Evolutionary conservation across 192 early-diverging fungal species (phyloP), one percentile per base, ranked within the genome.

Genomic region (Coemansia sp.): DNA sequence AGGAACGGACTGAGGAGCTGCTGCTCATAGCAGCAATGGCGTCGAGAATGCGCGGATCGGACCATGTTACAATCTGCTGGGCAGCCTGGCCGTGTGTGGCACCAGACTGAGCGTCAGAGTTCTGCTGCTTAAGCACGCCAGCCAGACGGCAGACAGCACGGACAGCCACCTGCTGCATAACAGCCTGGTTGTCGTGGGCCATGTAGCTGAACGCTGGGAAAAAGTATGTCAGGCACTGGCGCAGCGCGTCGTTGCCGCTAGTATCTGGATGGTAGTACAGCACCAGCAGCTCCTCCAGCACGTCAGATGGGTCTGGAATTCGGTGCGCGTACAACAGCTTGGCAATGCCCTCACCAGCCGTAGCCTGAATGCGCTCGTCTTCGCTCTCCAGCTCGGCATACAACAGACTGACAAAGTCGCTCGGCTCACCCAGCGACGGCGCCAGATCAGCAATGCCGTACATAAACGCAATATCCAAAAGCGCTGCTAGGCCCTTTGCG

Each of bases 151-250:
- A 68, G 19, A 82, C 63, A 9, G 73, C 38, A 23, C 55, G 27
- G 22, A 82, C 65, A 10, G 80, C 72, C 48, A 93, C 87, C 62
- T 85, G 64, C 61, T 81, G 81, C 64, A 96, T 67, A 45, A 85
- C 58, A 10, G 59, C 69, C 72, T 94, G 94, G 75, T 90, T 91
- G 0, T 88, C 86, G 45, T 80, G 63, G 6, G 87, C 83, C 26
- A 93, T 92, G 62, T 91, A 86, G 67, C 91, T 88, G 66, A 85
- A 94, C 11, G 89, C 90, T 7, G 91, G 93, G 58, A 96, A 86
- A 58, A 96, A 96, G 68, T 94, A 96, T 21, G 83, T 85, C n/a
- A 96, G 82, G 63, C 93, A 96, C 68, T 94, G 93, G 1, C 90
- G 82, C 57, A 93, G 74, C 11, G 86, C 83, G 51, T 87, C 74